Base-by-base conservation (phyloP, 768 basidiomycete genomes). In the Gautieria morchelliformis region DNA sequence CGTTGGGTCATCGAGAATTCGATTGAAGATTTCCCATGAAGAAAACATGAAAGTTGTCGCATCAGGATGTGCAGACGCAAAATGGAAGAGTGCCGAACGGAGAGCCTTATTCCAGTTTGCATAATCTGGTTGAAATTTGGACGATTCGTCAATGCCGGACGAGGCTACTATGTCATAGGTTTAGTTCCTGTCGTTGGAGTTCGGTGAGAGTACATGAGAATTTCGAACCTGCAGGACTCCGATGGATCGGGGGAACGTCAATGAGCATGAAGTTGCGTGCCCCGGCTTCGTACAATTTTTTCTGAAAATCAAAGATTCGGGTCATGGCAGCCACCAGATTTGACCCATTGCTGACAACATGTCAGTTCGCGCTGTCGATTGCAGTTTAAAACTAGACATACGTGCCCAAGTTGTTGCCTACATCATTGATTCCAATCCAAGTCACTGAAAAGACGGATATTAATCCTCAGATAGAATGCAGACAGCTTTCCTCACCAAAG, bases 351-450 rank as follows among this genome's bases (percentile, higher is more conserved):
- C 11, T 47, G 46, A 47, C 12, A 19, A 47, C 15, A 22, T 5
- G 20, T 47, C 7, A 41, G 40, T 8, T 41, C 9, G n/a, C 2
- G n/a, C 40, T 41, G 2, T 12, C 40, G 9, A 41, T n/a, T 41
- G 40, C 42, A 22, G 9, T 15, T 27, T 10, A 15, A 10, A 17
- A 7, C 24, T 15, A 49, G 48, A 49, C 48, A 30, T 30, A 49
- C 78, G 72, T 78, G 44, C 51, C 64, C 9, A 61, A 77, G 67
- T 85, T 83, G 58, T 86, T 86, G 44, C 51, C 64, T 14, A 61
- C 77, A 67, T 85, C 84, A 58, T 86, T 86, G 57, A 85, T 84
- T 3, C 84, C 84, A 49, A 83, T 71, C 81, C 81, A 85, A 3
- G 78, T 82, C 5, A 81, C 82, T 84, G 56, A 51, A 27, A 51